phyloP scores from a whole-genome alignment of 176 grass and related monocot genomes.

The Ampelocalamus luodianensis region DNA sequence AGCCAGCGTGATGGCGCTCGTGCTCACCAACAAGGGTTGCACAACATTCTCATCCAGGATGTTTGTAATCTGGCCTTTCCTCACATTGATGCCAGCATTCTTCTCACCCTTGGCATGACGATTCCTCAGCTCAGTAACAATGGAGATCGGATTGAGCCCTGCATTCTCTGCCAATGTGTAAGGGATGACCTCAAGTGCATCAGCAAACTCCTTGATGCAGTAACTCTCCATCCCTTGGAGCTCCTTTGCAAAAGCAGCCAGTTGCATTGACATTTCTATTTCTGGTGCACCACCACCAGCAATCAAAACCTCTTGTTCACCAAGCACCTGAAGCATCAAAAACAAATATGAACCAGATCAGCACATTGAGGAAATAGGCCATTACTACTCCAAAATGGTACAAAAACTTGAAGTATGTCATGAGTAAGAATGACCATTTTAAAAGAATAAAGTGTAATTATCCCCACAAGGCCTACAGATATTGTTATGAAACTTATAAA shows the following conservation, averaged over 20 bases:
- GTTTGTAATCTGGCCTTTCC: constrained; percentile 86
- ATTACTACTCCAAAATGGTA: not conserved
- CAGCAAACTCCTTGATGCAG: constrained; percentile 91
- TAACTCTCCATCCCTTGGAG: constrained; percentile 93
- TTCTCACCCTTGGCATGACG: no score
- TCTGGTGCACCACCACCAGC: constrained; percentile 90
- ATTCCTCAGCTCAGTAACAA: no score
- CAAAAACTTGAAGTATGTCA: not conserved
- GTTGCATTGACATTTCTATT: constrained; percentile 91
- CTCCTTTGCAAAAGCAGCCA: constrained; percentile 78
- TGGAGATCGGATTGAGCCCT: constrained; percentile 68
- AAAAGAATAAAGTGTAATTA: not conserved
- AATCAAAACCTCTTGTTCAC: constrained; percentile 89
- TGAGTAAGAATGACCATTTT: not conserved
- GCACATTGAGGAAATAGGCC: not conserved
- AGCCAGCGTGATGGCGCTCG: not conserved
- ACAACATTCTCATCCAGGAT: constrained; percentile 89
- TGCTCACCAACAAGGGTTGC: constrained; percentile 82
- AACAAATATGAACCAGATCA: not conserved
- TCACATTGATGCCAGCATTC: constrained; percentile 39
- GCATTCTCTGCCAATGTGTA: constrained; percentile 93
- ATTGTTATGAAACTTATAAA: not conserved
- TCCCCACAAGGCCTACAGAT: not conserved
- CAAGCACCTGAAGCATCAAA: constrained; percentile 61
- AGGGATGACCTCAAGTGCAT: constrained; percentile 81